Conservation (phyloP, 1,284 basidiomycete genomes). For the Fomitopsis pinicola region DNA sequence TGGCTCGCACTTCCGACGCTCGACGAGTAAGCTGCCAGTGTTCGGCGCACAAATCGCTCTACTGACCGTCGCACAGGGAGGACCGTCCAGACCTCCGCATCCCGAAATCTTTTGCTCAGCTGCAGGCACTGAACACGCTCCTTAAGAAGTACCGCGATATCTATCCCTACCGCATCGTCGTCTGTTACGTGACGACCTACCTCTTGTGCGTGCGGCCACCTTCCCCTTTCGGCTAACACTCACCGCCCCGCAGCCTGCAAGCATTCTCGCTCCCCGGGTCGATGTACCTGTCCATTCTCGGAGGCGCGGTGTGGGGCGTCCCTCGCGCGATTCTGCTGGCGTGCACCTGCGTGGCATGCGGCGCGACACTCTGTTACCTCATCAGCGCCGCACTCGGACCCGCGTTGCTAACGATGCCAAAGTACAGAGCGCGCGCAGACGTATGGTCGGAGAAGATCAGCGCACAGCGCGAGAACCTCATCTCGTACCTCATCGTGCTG, state of each 20-base stretch:
- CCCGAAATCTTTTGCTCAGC: slow-evolving; percentile 79
- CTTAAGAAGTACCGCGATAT: slow-evolving; percentile 88
- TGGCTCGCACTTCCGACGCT: slow-evolving; percentile 79
- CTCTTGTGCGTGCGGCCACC: slow-evolving; percentile 69
- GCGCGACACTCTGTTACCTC: slow-evolving; percentile 90
- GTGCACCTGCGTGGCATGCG: slow-evolving; percentile 88
- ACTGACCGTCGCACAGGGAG: slow-evolving; percentile 37
- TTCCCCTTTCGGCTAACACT: slow-evolving; percentile 4
- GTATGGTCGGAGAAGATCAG: slow-evolving; percentile 76
- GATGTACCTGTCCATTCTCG: slow-evolving; percentile 97
- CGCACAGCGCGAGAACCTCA: slow-evolving; percentile 72
- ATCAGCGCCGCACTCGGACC: slow-evolving; percentile 89
- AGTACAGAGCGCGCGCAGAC: slow-evolving; percentile 78
- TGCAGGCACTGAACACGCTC: slow-evolving; percentile 76
- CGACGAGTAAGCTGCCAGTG: slow-evolving; percentile 55
- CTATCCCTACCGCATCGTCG: slow-evolving; percentile 75
- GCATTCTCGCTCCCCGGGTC: slow-evolving; percentile 96
- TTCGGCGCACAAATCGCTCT: neutral
- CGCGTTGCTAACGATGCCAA: slow-evolving; percentile 80
- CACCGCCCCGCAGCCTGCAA: slow-evolving; percentile 65
- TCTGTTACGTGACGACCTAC: slow-evolving; percentile 86
- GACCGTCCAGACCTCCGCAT: slow-evolving; percentile 74
- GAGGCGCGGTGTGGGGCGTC: slow-evolving; percentile 96
- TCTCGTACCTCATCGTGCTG: slow-evolving; percentile 88
- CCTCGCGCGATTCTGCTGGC: slow-evolving; percentile 85